phyloP scores from a whole-genome alignment of 345 rosid genomes.

The Eucalyptus albens region DNA sequence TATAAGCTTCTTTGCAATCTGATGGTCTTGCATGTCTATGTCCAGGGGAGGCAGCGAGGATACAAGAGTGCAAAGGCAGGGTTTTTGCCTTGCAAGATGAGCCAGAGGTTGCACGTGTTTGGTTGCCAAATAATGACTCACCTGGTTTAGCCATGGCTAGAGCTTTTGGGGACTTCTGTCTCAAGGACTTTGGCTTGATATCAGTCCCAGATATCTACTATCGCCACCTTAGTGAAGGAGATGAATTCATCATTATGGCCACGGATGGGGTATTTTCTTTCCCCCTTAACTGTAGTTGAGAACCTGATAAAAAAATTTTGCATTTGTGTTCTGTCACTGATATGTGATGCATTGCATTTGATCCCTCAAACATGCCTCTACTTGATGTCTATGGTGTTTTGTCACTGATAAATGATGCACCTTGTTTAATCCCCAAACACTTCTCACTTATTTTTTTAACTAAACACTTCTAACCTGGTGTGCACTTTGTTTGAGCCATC shows the following conservation, averaged over 20 bases:
- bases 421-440: neutral
- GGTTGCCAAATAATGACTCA: constrained; percentile 92
- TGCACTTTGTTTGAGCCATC: neutral
- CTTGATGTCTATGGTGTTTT: neutral
- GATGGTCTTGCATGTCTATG: neutral
- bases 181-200: constrained; percentile 93
- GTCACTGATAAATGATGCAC: neutral
- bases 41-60: constrained; percentile 89
- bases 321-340: neutral
- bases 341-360: neutral
- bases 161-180: constrained; percentile 98
- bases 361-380: neutral
- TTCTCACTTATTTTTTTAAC: neutral
- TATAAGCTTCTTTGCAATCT: neutral
- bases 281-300: neutral
- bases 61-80: constrained; percentile 88
- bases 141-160: constrained; percentile 99
- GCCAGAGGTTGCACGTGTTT: constrained; percentile 97
- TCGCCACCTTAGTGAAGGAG: constrained; percentile 50
- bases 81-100: constrained; percentile 96
- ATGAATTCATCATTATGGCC: constrained; percentile 80
- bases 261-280: constrained; percentile 69
- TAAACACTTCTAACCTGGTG: neutral
- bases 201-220: constrained; percentile 78
- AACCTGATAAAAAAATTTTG: neutral